Evolutionary conservation across 2,329 filamentous ascomycete genomes (phyloP), one percentile per base, ranked within the genome.

Genomic region (Cladosporium sp.): DNA sequence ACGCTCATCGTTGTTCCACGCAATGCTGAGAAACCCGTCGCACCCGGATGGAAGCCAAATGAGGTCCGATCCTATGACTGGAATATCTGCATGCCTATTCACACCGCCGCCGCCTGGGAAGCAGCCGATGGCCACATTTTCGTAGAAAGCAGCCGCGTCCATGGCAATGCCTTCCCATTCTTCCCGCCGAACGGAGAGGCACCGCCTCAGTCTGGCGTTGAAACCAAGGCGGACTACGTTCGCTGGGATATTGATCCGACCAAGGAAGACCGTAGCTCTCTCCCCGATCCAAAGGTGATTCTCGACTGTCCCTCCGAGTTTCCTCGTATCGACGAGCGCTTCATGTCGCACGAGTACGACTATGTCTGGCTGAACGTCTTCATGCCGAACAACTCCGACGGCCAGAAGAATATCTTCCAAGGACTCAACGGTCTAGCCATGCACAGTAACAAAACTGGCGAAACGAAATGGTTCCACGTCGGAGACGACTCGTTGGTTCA

Each of bases 401-500:
- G 77, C 10, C 73, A 72, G 8, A 65, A 69, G 1, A 78, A 77
- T 14, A 69, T 80, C 21, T 69, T 66, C 32, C 67, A 68, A 21
- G 68, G 69, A 3, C 53, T 70, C 26, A 71, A 70, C 39, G 69
- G 69, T 6, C 49, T 70, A 25, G 65, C 67, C 4, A 67, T 66
- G 59, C 58, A 68, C 34, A 62, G 64, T 11, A 67, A 67, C 25
- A 65, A 64, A 11, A 74, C 70, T 1, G 72, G 75, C 0, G 68
- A 71, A 58, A 76, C 73, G 14, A 72, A 75, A 59, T 75, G 69
- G 30, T 79, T 71, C 61, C 79, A 72, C 67, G 76, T 74, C 23
- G 78, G 76, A 1, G 76, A 74, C 28, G 77, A 73, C 11, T 75
- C 77, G 28, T 82, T 82, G 0, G 82, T 85, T 67, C 84, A 86